phyloP scores from a whole-genome alignment of 306 rosid genomes.

The Gynostemma pentaphyllum region DNA sequence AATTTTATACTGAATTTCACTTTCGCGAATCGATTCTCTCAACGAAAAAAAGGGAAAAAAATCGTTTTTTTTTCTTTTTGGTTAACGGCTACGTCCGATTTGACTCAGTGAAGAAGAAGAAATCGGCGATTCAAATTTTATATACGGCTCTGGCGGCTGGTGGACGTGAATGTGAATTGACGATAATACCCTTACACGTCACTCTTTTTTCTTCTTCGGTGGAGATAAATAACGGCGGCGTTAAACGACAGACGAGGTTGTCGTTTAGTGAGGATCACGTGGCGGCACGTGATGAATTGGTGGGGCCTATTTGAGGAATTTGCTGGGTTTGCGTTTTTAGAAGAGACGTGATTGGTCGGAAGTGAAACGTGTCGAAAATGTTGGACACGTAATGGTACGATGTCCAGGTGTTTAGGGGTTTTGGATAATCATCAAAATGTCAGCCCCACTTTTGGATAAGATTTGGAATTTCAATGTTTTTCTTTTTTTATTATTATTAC shows the following conservation, averaged over 20 bases:
- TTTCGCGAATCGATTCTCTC: not conserved
- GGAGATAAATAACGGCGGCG: not conserved
- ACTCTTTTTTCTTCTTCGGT: not conserved
- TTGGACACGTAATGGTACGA: not conserved
- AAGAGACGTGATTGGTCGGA: not conserved
- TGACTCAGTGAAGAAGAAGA: slow-evolving; percentile 4
- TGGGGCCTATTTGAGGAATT: not conserved
- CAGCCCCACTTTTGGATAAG: slow-evolving; percentile 3
- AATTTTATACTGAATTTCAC: not conserved
- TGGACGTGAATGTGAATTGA: not conserved
- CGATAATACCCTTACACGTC: slow-evolving; percentile 2
- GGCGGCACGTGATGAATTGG: not conserved
- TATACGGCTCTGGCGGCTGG: not conserved
- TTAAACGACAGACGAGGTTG: not conserved
- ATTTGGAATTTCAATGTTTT: not conserved
- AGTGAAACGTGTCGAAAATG: not conserved
- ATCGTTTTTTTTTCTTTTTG: too few relatives aligned
- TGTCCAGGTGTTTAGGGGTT: not conserved
- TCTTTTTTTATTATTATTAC: not conserved
- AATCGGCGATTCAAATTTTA: not conserved
- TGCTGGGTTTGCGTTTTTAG: not conserved
- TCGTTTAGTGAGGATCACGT: not conserved
- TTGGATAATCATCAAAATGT: not conserved
- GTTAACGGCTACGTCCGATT: slow-evolving; percentile 10
- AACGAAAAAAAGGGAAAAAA: not conserved